Evolutionary conservation across 2,329 filamentous ascomycete species (phyloP).

Genomic region (Neonectria hederae): DNA sequence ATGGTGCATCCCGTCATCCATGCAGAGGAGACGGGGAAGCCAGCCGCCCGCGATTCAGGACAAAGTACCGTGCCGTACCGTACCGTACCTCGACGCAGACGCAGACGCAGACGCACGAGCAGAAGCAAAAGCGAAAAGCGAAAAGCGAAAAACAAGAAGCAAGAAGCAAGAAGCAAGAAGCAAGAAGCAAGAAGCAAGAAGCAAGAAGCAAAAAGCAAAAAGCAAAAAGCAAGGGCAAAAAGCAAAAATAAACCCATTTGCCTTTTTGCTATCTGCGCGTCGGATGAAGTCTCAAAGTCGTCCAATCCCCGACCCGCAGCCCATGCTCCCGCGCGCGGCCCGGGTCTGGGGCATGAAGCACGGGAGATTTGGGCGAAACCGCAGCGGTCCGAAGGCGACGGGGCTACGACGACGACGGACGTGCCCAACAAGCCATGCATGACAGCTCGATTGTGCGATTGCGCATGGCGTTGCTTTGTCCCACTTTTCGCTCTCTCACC

Average conservation of each 20-base stretch:
- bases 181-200: too few species aligned
- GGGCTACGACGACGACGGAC: conserved; percentile 6
- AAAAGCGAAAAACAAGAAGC: too few species aligned
- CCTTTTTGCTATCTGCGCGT: background rate
- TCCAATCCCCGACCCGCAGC: conserved; percentile 14
- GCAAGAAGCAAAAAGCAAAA: background rate
- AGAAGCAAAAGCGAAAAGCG: background rate
- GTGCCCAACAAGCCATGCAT: conserved; percentile 30
- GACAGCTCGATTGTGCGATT: conserved; percentile 42
- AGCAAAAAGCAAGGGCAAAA: too few species aligned
- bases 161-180: background rate
- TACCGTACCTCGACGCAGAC: background rate
- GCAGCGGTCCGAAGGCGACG: conserved; percentile 13
- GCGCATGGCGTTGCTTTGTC: conserved; percentile 16
- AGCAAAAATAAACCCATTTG: background rate
- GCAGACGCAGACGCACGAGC: background rate
- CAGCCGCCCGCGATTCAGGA: conserved; percentile 34
- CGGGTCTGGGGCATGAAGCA: conserved; percentile 16
- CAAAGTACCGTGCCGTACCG: background rate
- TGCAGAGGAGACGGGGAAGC: conserved; percentile 10
- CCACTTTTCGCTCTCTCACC: conserved; percentile 18
- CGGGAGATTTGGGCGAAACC: conserved; percentile 10
- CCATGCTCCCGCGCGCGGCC: conserved; percentile 13
- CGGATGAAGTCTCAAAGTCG: conserved; percentile 12
- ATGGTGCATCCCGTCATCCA: conserved; percentile 12